Evolutionary conservation across 202 grass and related monocot species (phyloP).

Genomic region (Bolboschoenoplectus hybrid): DNA sequence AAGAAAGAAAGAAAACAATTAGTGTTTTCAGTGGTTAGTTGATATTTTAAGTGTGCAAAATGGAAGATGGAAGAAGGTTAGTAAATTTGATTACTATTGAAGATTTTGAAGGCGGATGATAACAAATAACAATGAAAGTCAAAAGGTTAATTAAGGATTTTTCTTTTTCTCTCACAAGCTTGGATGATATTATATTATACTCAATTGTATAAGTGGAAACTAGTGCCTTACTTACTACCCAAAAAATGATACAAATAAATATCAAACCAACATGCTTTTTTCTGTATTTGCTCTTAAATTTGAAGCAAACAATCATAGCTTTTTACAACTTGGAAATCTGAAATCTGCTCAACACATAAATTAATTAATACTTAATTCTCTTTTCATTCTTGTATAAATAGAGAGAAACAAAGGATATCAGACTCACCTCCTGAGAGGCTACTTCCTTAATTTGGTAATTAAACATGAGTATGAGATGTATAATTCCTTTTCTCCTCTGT

Average conservation of each 20-base stretch:
- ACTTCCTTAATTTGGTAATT: neutral
- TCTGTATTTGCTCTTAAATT: neutral
- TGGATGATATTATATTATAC: too few relatives aligned
- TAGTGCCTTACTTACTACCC: neutral
- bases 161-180: too few relatives aligned
- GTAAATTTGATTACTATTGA: neutral
- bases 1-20: neutral
- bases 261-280: slow-evolving; percentile 12
- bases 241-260: neutral
- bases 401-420: neutral
- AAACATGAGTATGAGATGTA: neutral
- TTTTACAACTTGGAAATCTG: neutral
- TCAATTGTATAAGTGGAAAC: neutral
- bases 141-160: neutral
- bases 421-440: neutral
- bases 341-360: neutral
- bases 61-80: neutral
- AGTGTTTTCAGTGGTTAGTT: too few relatives aligned
- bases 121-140: neutral
- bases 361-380: neutral
- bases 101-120: too few relatives aligned
- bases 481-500: slow-evolving; percentile 8
- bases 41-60: too few relatives aligned
- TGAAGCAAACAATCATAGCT: slow-evolving; percentile 11
- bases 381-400: slow-evolving; percentile 23